Evolutionary conservation across 306 rosid genomes (phyloP).

Genomic region (Glycine soja): DNA sequence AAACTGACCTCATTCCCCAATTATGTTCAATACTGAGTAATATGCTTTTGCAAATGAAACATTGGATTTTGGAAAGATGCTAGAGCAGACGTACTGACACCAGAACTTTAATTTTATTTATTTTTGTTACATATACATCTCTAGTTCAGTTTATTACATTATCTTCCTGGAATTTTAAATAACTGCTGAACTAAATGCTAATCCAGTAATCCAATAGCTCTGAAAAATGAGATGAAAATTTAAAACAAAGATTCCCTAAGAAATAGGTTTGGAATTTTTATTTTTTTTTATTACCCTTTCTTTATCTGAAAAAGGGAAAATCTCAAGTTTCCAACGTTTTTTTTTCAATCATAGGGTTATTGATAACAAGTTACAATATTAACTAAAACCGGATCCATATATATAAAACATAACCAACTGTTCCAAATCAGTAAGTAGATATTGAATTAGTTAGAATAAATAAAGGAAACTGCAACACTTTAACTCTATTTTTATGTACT

Average conservation of each 20-base stretch:
- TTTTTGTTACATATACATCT: background rate
- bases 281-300: background rate
- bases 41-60: slow-evolving; percentile 45
- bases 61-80: slow-evolving; percentile 16
- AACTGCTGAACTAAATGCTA: background rate
- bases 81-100: slow-evolving; percentile 22
- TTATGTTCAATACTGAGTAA: slow-evolving; percentile 9
- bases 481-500: background rate
- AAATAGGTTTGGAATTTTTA: background rate
- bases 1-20: background rate
- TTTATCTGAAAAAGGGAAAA: background rate
- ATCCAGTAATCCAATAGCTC: background rate
- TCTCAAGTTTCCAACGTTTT: background rate
- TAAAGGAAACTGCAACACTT: background rate
- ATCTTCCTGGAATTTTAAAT: background rate
- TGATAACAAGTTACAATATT: background rate
- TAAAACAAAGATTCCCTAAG: background rate
- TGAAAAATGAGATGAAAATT: background rate
- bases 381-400: too few species aligned
- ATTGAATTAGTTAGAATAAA: background rate
- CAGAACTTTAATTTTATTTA: background rate
- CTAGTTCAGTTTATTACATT: background rate
- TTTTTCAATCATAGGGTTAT: background rate
- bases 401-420: background rate
- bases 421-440: background rate